Evolutionary conservation across 1,284 basidiomycete genomes (phyloP).

Genomic region (Moniliophthora roreri): DNA sequence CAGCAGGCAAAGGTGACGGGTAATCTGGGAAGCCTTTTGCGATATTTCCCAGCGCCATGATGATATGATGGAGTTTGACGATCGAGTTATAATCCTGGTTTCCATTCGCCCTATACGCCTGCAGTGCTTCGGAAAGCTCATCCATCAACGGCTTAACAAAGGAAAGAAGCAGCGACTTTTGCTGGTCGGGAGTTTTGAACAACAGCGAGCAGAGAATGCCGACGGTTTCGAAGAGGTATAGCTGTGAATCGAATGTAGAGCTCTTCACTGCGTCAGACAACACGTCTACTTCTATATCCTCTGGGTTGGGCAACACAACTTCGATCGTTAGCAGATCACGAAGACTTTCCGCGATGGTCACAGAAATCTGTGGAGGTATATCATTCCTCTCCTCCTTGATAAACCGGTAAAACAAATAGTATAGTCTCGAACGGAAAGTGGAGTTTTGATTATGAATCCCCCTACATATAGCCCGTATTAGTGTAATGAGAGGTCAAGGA

Average conservation of each 20-base stretch:
- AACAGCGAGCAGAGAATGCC: slow-evolving; percentile 85
- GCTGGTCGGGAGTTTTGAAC: slow-evolving; percentile 68
- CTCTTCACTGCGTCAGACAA: slow-evolving; percentile 81
- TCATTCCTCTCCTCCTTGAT: slow-evolving; percentile 84
- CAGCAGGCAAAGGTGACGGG: slow-evolving; percentile 64
- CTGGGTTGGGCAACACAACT: slow-evolving; percentile 65
- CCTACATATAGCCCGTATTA: slow-evolving; percentile 40
- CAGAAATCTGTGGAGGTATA: slow-evolving; percentile 74
- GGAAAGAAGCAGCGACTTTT: slow-evolving; percentile 72
- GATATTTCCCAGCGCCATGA: slow-evolving; percentile 93
- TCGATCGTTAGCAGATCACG: slow-evolving; percentile 70
- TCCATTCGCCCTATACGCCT: slow-evolving; percentile 50
- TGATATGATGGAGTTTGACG: slow-evolving; percentile 91
- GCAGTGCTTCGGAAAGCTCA: slow-evolving; percentile 71
- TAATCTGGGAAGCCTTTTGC: slow-evolving; percentile 97
- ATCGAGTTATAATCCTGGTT: slow-evolving; percentile 71
- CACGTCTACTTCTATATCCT: slow-evolving; percentile 65
- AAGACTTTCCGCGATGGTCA: slow-evolving; percentile 73
- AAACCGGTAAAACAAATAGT: slow-evolving; percentile 94
- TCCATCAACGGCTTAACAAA: slow-evolving; percentile 83
- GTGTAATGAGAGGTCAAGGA: slow-evolving; percentile 1
- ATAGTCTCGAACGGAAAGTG: slow-evolving; percentile 77
- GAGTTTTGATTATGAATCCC: slow-evolving; percentile 84
- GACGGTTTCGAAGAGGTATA: slow-evolving; percentile 93
- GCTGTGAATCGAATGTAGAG: slow-evolving; percentile 84